These are phyloP conservation scores for Kurtzmaniella quercitrusa DNA, from an alignment of 1,139 yeast genomes.

Conservation along the genomic window DNA sequence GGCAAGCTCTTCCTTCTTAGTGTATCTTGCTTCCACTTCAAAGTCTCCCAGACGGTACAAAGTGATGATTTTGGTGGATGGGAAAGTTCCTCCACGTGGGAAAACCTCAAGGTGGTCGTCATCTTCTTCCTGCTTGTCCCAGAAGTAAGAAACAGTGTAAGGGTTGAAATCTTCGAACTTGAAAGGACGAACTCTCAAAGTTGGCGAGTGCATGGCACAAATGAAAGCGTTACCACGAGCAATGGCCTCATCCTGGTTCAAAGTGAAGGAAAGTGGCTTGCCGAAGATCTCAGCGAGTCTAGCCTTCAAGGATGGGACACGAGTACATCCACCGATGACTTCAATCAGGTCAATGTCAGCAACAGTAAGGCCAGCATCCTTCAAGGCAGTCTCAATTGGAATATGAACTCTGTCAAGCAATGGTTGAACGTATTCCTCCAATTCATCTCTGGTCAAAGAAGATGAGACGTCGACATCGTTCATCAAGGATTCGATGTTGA, in stretches of 20 bases:
- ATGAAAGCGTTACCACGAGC: slow-evolving; percentile 99
- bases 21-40: slow-evolving; percentile 80
- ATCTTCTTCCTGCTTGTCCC: slow-evolving; percentile 94
- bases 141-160: slow-evolving; percentile 87
- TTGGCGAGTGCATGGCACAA: slow-evolving; percentile 99
- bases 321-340: slow-evolving; percentile 96
- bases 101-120: slow-evolving; percentile 92
- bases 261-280: slow-evolving; percentile 85
- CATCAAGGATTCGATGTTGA: slow-evolving; percentile 95
- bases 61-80: slow-evolving; percentile 93
- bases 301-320: slow-evolving; percentile 91
- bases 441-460: slow-evolving; percentile 82
- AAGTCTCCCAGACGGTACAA: slow-evolving; percentile 90
- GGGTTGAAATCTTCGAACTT: slow-evolving; percentile 95
- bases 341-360: slow-evolving; percentile 87
- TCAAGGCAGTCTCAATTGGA: slow-evolving; percentile 81
- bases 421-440: slow-evolving; percentile 86
- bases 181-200: slow-evolving; percentile 97
- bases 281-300: slow-evolving; percentile 76
- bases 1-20: slow-evolving; percentile 71
- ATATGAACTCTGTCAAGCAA: slow-evolving; percentile 67
- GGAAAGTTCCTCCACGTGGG: slow-evolving; percentile 91
- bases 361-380: slow-evolving; percentile 67
- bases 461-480: slow-evolving; percentile 94
- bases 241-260: slow-evolving; percentile 98